These are phyloP conservation scores for Cenchrus fungigraminus DNA, from an alignment of 176 grass and related monocot genomes.

Conservation along the genomic window DNA sequence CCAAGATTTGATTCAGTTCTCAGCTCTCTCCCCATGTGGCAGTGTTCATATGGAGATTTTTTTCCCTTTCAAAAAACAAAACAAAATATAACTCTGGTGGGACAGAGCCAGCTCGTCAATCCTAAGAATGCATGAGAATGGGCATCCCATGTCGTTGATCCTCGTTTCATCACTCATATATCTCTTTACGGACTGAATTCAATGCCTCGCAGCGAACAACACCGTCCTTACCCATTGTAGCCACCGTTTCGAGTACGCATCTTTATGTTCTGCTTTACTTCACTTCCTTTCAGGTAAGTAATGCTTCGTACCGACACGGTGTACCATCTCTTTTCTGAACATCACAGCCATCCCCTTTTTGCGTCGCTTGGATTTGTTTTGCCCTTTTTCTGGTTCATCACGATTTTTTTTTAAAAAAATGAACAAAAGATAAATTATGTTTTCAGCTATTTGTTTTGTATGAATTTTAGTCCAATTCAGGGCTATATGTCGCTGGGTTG, in stretches of 20 bases:
- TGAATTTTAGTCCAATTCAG: neutral
- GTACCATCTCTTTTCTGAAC: neutral
- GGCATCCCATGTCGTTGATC: constrained; percentile 12
- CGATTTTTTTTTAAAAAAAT: neutral
- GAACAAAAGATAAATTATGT: neutral
- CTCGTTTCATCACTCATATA: constrained; percentile 17
- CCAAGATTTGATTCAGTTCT: constrained; percentile 35
- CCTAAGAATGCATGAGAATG: neutral
- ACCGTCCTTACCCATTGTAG: constrained; percentile 20
- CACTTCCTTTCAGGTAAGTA: constrained; percentile 27
- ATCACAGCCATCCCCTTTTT: neutral
- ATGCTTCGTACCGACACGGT: constrained; percentile 6
- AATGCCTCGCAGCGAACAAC: constrained; percentile 43
- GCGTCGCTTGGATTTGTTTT: neutral
- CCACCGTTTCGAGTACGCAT: constrained; percentile 33
- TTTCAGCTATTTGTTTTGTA: neutral
- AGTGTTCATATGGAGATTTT: neutral
- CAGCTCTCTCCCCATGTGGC: neutral
- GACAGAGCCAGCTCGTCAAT: neutral
- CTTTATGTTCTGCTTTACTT: constrained; percentile 18
- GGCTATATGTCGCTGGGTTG: neutral
- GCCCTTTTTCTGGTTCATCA: constrained; percentile 25
- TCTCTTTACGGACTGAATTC: constrained; percentile 16
- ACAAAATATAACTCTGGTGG: neutral
- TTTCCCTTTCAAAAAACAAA: neutral